Percentiles rank a stretch among this genome's conserved stretches.
Evolutionary conservation across 441 rosid species (phyloP).

Genomic region (Pelargonium fulgidum): DNA sequence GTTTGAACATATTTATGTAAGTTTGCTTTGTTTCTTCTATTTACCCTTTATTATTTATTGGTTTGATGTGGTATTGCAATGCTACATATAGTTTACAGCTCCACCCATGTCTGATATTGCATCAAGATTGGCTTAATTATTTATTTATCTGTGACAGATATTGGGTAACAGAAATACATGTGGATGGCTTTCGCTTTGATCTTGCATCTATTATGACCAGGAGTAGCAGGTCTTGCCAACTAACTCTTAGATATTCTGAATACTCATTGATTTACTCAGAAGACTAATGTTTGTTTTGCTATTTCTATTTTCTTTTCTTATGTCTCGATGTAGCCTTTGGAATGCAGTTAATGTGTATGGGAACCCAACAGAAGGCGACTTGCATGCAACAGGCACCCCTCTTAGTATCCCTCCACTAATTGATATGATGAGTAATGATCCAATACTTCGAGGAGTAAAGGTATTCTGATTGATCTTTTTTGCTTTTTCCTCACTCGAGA

Average conservation of each 20-base stretch:
- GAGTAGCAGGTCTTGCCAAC: slow-evolving; percentile 57
- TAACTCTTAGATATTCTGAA: slow-evolving; percentile 7
- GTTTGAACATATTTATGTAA: background rate
- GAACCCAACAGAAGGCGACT: slow-evolving; percentile 52
- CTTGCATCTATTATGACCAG: slow-evolving; percentile 97
- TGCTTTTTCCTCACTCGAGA: background rate
- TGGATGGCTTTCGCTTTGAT: slow-evolving; percentile 97
- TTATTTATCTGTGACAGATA: slow-evolving; percentile 49
- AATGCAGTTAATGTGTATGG: slow-evolving; percentile 84
- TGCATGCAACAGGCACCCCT: slow-evolving; percentile 73
- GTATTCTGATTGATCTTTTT: slow-evolving; percentile 28
- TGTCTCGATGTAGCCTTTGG: slow-evolving; percentile 60
- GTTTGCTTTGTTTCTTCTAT: background rate
- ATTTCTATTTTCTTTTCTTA: slow-evolving; percentile 18
- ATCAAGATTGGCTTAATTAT: slow-evolving; percentile 10
- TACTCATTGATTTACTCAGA: slow-evolving; percentile 2
- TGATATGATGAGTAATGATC: slow-evolving; percentile 91
- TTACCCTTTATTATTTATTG: slow-evolving; percentile 7
- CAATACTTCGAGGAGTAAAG: slow-evolving; percentile 81
- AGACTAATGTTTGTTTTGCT: slow-evolving; percentile 9
- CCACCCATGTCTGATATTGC: slow-evolving; percentile 1
- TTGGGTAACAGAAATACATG: slow-evolving; percentile 97
- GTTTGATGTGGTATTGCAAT: background rate
- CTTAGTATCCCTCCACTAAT: slow-evolving; percentile 75
- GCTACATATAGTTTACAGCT: background rate